Evolutionary conservation across 495 filamentous ascomycete species (phyloP).

Genomic region (Penicillium silybi): DNA sequence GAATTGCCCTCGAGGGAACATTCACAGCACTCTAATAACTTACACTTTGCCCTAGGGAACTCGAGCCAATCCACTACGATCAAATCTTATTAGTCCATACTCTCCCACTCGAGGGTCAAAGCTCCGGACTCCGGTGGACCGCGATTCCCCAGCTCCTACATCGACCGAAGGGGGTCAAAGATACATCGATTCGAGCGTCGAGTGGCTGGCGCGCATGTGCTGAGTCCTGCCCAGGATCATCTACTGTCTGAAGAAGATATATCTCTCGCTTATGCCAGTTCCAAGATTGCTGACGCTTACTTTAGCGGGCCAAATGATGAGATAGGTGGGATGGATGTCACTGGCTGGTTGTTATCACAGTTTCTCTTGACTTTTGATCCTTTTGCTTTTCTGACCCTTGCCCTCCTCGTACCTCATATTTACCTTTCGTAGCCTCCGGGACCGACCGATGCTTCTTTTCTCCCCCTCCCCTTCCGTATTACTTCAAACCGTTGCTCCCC

Average conservation of each 20-base stretch:
- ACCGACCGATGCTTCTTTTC: not conserved
- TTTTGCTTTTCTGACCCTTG: constrained; percentile 11
- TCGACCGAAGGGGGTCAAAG: not conserved
- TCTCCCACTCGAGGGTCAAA: constrained; percentile 8
- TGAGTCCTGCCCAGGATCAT: not conserved
- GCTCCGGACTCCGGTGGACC: constrained; percentile 21
- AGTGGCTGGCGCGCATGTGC: constrained; percentile 2
- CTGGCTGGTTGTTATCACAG: constrained; percentile 12
- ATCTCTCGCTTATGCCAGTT: not conserved
- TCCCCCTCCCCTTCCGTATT: not conserved
- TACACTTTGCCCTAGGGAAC: not conserved
- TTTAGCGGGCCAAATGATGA: not conserved
- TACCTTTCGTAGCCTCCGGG: constrained; percentile 9
- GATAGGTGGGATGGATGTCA: constrained; percentile 9
- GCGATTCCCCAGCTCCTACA: not conserved
- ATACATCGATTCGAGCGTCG: constrained; percentile 1
- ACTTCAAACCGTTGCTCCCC: not conserved
- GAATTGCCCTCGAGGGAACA: not conserved
- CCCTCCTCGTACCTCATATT: constrained; percentile 7
- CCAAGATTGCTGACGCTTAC: not conserved
- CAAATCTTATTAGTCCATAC: not conserved
- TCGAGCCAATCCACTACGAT: not conserved
- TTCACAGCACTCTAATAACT: not conserved
- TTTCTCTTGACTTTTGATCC: not conserved
- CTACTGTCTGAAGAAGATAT: not conserved